phyloP scores from a whole-genome alignment of 495 filamentous ascomycete species.

The Thermothielavioides terrestris region DNA sequence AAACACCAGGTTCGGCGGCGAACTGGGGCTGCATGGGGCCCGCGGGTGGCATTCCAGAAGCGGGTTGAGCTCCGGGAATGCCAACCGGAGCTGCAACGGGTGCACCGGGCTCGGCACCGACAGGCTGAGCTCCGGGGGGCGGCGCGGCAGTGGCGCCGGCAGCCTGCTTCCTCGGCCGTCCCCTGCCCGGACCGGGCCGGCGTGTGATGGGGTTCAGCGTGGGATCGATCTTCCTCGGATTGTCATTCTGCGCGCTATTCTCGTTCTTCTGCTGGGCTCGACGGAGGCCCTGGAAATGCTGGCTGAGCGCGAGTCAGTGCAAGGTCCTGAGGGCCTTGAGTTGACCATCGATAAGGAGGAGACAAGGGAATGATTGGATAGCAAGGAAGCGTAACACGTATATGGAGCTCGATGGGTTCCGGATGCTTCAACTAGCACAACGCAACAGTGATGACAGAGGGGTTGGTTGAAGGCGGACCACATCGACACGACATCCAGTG shows the following conservation, averaged over 20 bases:
- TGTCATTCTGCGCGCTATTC: constrained; percentile 11
- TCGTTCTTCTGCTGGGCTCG: constrained; percentile 41
- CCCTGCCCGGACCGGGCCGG: constrained; percentile 41
- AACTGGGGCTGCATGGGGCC: not conserved
- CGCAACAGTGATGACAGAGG: no score
- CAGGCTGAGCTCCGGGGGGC: not conserved
- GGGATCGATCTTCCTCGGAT: constrained; percentile 33
- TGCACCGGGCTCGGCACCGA: constrained; percentile 3
- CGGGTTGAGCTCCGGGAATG: not conserved
- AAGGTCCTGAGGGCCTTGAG: not conserved
- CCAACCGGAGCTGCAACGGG: not conserved
- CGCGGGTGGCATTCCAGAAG: constrained; percentile 1
- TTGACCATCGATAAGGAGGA: no score
- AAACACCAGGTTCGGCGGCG: not conserved
- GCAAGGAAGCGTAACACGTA: no score
- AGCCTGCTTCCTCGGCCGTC: constrained; percentile 35
- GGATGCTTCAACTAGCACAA: no score
- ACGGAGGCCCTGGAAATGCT: constrained; percentile 45
- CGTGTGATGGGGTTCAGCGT: constrained; percentile 41
- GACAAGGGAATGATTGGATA: not conserved
- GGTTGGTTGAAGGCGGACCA: no score
- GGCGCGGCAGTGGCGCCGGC: constrained; percentile 6
- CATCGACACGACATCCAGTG: no score
- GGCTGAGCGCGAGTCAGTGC: constrained; percentile 23
- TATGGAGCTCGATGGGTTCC: no score